These are phyloP conservation scores for Termitomyces sp. DNA, from an alignment of 768 basidiomycete genomes.

Conservation along the genomic window DNA sequence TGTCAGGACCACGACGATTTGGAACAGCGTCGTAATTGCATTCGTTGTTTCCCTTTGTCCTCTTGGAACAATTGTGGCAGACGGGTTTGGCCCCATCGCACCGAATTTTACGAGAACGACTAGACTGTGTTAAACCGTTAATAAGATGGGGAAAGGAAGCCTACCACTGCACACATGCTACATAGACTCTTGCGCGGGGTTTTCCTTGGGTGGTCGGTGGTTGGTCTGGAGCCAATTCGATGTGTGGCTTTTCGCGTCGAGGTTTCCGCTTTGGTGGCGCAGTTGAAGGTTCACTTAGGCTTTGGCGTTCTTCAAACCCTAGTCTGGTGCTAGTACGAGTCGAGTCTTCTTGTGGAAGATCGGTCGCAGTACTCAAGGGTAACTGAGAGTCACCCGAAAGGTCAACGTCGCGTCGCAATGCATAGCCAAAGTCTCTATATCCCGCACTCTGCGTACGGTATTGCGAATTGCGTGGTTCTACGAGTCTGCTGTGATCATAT, in stretches of 20 bases:
- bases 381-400: not conserved
- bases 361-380: not conserved
- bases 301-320: not conserved
- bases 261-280: constrained; percentile 29
- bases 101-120: constrained; percentile 73
- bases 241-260: constrained; percentile 50
- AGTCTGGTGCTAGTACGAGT: not conserved
- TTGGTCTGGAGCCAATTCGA: constrained; percentile 69
- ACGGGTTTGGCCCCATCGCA: constrained; percentile 77
- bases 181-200: constrained; percentile 66
- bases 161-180: constrained; percentile 77
- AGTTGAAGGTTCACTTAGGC: not conserved
- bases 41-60: constrained; percentile 34
- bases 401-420: constrained; percentile 6
- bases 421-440: not conserved
- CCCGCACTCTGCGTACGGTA: not conserved
- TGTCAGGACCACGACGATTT: constrained; percentile 78
- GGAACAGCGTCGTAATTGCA: constrained; percentile 69
- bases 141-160: constrained; percentile 14
- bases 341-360: not conserved
- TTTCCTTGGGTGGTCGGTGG: constrained; percentile 81
- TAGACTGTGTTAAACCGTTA: constrained; percentile 18
- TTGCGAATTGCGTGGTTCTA: not conserved
- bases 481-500: not conserved
- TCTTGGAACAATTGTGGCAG: constrained; percentile 67